Evolutionary conservation across 495 filamentous ascomycete species (phyloP), one percentile per base, ranked within the genome.

Genomic region (Lentithecium fluviatile): DNA sequence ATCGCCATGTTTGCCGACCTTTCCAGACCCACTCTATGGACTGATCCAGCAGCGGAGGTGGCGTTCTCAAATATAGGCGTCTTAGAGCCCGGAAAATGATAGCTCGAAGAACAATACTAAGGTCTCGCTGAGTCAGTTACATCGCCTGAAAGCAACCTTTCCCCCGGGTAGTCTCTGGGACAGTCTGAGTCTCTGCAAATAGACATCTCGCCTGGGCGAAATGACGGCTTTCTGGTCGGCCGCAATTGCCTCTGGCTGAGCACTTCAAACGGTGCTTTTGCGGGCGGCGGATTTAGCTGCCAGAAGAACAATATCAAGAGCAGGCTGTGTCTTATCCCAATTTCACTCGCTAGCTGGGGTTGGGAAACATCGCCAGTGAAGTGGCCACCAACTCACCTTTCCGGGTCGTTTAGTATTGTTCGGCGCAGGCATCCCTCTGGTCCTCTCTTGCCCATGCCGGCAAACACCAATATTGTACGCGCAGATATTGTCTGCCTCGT

Each of bases 51-150:
- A 32, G 29, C 29, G 4, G 29, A 4, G 29, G 3, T 4, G 29
- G 10, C 10, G 15, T 2, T 32, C 15, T 19, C 42, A 56, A 51
- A 21, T 21, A 34, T 32, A 32, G 1, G 0, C 20, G 60, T 52
- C 26, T 58, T 45, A 64, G 29, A 48, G 59, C 48, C 13, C 47
- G 42, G 47, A 52, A 46, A 52, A 64, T 26, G 42, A 54, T 6
- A n/a, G 2, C 37, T n/a, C 11, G 26, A 45, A 63, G 61, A 64
- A 64, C 61, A 64, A 64, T 64, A 64, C 15, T 64, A 64, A 64
- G 52, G 55, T 49, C 26, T 38, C 21, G 17, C 24, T 23, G 5
- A 43, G 20, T 32, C 19, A 21, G 23, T 6, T 36, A 36, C 47
- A 23, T 48, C 26, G 32, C 24, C 29, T 1, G 7, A 23, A 49